Percentiles rank a stretch among this genome's conserved stretches.
phyloP scores from a whole-genome alignment of 768 basidiomycete genomes.

The Hypholoma fasciculare region DNA sequence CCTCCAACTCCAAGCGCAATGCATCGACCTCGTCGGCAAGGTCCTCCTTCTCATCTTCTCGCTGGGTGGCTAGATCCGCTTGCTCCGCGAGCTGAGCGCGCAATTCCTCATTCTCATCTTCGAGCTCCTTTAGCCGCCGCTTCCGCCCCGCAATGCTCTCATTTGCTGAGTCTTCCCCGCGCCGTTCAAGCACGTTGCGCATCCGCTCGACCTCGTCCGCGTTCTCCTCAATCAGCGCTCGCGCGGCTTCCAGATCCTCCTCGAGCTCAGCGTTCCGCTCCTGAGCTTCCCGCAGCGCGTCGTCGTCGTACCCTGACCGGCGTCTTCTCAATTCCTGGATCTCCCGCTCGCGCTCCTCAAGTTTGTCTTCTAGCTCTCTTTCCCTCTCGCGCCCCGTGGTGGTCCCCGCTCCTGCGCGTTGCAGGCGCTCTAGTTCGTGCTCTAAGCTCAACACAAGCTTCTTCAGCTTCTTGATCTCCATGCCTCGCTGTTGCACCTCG shows the following conservation, averaged over 20 bases:
- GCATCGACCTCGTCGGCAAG: constrained; percentile 65
- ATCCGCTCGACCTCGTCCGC: constrained; percentile 80
- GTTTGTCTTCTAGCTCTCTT: constrained; percentile 73
- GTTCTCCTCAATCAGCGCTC: constrained; percentile 75
- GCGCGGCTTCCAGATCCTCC: constrained; percentile 69
- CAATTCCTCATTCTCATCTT: constrained; percentile 65
- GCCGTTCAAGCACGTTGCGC: constrained; percentile 64
- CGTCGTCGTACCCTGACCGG: constrained; percentile 50
- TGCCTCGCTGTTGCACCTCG: constrained; percentile 84
- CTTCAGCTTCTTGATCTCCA: constrained; percentile 91
- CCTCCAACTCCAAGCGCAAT: constrained; percentile 66
- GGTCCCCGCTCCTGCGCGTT: constrained; percentile 45
- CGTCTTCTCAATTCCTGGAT: constrained; percentile 64
- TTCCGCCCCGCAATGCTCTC: constrained; percentile 44
- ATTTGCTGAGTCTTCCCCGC: constrained; percentile 39
- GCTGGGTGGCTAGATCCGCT: constrained; percentile 49
- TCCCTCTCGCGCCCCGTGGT: constrained; percentile 40
- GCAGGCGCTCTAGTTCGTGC: constrained; percentile 72
- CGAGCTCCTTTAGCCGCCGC: constrained; percentile 55
- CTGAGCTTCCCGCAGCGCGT: constrained; percentile 54
- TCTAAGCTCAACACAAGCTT: constrained; percentile 86
- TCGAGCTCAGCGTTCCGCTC: constrained; percentile 67
- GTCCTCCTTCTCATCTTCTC: constrained; percentile 74
- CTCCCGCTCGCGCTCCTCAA: constrained; percentile 74
- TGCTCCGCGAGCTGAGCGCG: constrained; percentile 58